These are phyloP conservation scores for Aspergillus sparsus DNA, from an alignment of 495 filamentous ascomycete species.

Conservation along the genomic window DNA sequence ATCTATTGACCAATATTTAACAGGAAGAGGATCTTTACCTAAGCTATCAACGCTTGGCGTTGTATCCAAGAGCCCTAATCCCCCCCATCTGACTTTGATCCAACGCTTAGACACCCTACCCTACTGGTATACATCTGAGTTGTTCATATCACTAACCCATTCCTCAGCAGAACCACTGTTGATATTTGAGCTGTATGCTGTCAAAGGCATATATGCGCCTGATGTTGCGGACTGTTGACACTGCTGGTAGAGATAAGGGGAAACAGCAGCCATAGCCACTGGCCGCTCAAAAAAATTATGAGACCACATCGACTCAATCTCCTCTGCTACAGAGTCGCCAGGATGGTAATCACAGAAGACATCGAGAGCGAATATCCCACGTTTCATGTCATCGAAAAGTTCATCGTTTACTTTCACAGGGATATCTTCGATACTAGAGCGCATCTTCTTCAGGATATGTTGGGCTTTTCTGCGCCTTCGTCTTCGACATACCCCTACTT, in stretches of 20 bases:
- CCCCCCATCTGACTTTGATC: neutral
- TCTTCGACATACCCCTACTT: constrained; percentile 23
- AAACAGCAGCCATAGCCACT: constrained; percentile 19
- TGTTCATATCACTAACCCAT: constrained; percentile 11
- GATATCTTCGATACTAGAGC: constrained; percentile 24
- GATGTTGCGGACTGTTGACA: constrained; percentile 17
- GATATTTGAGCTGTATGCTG: constrained; percentile 21
- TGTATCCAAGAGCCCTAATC: neutral
- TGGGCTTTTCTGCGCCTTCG: constrained; percentile 27
- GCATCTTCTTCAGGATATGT: constrained; percentile 23
- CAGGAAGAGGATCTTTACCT: constrained; percentile 11
- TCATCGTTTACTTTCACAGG: constrained; percentile 28
- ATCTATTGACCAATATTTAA: constrained; percentile 18
- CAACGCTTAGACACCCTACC: neutral
- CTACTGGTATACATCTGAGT: neutral
- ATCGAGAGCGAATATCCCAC: constrained; percentile 29
- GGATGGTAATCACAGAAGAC: constrained; percentile 31
- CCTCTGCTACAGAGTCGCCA: constrained; percentile 25
- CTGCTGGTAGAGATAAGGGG: constrained; percentile 23
- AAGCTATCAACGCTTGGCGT: constrained; percentile 4
- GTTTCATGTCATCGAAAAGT: constrained; percentile 30
- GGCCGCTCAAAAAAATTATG: constrained; percentile 15
- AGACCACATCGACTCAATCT: constrained; percentile 19
- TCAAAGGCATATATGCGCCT: constrained; percentile 17
- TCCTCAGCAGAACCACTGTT: constrained; percentile 3